phyloP scores from a whole-genome alignment of 345 rosid genomes.

The Eucalyptus cloeziana region DNA sequence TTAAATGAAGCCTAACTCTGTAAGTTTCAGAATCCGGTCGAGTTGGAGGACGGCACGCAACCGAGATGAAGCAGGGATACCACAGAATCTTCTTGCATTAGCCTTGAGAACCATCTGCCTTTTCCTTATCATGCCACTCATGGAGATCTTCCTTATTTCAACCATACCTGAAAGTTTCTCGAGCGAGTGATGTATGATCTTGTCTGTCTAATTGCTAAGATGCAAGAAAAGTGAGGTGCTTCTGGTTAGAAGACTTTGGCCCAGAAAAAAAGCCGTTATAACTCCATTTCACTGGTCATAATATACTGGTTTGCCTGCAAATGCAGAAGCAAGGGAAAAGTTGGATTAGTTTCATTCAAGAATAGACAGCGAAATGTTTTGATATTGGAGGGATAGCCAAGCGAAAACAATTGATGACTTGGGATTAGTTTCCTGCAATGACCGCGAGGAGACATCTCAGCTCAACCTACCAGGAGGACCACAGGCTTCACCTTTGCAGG shows the following conservation, averaged over 20 bases:
- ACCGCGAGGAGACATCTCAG: neutral
- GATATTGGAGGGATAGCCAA: neutral
- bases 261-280: conserved; percentile 30
- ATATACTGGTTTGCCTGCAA: neutral
- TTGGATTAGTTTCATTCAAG: neutral
- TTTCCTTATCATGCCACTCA: neutral
- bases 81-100: neutral
- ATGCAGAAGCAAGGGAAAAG: neutral
- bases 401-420: neutral
- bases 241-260: conserved; percentile 45
- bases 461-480: neutral
- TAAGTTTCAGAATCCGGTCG: conserved; percentile 51
- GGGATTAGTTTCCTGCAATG: neutral
- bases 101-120: neutral
- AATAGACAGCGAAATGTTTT: neutral
- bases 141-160: neutral
- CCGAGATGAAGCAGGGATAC: conserved; percentile 75
- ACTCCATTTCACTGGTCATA: neutral
- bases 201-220: conserved; percentile 25
- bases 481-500: neutral
- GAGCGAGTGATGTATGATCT: neutral
- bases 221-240: conserved; percentile 88
- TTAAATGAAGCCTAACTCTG: neutral
- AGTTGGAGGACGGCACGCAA: conserved; percentile 74
- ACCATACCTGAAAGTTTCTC: neutral